These are phyloP conservation scores for Lasiosphaeria miniovina DNA, from an alignment of 495 filamentous ascomycete genomes.

Conservation along the genomic window DNA sequence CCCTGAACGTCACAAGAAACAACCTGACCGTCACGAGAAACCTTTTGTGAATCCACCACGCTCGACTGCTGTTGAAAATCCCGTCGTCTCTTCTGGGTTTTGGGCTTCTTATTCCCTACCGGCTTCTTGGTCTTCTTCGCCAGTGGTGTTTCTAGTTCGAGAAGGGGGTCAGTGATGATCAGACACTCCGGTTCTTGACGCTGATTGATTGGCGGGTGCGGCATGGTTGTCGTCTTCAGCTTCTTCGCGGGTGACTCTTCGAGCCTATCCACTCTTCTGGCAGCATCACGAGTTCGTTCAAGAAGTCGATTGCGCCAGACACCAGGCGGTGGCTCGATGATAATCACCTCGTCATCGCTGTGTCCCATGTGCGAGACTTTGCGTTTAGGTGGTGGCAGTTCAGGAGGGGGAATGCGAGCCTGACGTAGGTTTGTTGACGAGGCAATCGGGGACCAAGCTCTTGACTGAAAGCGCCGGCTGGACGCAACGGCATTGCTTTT, in stretches of 20 bases:
- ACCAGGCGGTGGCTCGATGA: background rate
- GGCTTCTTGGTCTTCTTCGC: background rate
- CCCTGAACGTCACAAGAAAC: background rate
- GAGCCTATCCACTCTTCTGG: no score
- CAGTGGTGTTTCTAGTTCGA: background rate
- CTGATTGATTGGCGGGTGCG: no score
- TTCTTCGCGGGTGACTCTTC: no score
- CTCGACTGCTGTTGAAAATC: background rate
- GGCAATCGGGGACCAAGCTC: background rate
- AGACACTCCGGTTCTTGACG: background rate
- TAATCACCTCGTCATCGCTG: slow-evolving; percentile 3
- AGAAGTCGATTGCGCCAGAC: background rate
- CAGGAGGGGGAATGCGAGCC: background rate
- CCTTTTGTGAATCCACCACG: background rate
- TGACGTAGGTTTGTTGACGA: background rate
- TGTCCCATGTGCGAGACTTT: background rate
- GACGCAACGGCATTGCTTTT: background rate
- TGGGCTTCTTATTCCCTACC: background rate
- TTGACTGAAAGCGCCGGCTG: background rate
- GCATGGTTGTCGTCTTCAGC: no score
- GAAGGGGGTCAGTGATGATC: background rate
- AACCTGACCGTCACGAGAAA: background rate
- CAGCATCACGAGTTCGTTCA: no score
- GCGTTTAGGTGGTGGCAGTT: background rate
- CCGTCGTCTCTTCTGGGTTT: background rate